These are phyloP conservation scores for Fraxinus baroniana DNA, from an alignment of 305 asterid species.

Conservation along the genomic window DNA sequence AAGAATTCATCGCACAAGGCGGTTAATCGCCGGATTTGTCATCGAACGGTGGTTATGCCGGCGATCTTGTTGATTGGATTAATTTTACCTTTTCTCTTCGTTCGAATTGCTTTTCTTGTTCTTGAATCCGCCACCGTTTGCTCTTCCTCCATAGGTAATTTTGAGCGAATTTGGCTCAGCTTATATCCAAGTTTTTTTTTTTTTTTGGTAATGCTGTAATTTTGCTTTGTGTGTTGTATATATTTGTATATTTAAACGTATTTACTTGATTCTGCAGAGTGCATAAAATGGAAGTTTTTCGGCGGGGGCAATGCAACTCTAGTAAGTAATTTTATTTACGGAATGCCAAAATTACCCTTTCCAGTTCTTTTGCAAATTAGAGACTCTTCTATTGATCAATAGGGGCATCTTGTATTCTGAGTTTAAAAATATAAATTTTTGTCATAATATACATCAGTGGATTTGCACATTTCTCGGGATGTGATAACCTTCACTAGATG, in stretches of 20 bases:
- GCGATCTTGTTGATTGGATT: conserved; percentile 46
- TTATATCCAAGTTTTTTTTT: not conserved
- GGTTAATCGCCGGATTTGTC: conserved; percentile 47
- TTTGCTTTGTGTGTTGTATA: conserved; percentile 5
- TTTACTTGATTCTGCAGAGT: conserved; percentile 43
- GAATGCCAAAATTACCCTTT: not conserved
- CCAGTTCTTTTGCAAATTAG: not conserved
- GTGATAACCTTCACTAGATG: conserved; percentile 27
- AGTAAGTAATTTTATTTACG: conserved; percentile 38
- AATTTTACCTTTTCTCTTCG: conserved; percentile 52
- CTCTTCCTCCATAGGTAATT: conserved; percentile 63
- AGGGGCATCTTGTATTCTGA: not conserved
- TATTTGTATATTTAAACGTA: conserved; percentile 19
- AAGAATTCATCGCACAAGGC: conserved; percentile 36
- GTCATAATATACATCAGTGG: conserved; percentile 13
- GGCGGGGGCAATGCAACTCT: conserved; percentile 72
- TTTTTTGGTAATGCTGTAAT: conserved; percentile 15
- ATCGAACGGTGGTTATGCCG: conserved; percentile 53
- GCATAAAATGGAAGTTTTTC: conserved; percentile 67
- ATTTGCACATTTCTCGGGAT: conserved; percentile 22
- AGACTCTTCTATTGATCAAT: not conserved
- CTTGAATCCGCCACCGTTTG: conserved; percentile 75
- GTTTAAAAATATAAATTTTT: not conserved
- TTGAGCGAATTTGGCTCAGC: not conserved
- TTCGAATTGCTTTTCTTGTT: conserved; percentile 57